Conservation (phyloP, 106 monocot genomes). For the Posidonia australis region DNA sequence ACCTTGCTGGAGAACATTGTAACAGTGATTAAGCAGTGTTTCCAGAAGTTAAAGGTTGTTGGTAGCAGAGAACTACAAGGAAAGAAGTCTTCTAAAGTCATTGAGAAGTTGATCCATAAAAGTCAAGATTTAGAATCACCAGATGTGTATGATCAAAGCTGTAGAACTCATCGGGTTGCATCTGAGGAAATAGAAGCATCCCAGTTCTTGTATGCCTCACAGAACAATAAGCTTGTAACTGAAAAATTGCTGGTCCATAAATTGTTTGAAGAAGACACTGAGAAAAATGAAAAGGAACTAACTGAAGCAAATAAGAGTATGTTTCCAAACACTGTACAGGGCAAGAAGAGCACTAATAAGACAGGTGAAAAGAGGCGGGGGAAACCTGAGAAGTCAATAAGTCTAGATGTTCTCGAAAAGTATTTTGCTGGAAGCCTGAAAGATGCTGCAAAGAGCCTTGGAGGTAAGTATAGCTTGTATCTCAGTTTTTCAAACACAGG, state of each 20-base stretch:
- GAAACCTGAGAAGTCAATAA: slow-evolving; percentile 22
- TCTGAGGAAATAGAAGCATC: slow-evolving; percentile 1
- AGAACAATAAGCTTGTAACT: slow-evolving; percentile 6
- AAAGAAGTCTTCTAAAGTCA: slow-evolving; percentile 19
- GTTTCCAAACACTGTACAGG: not conserved
- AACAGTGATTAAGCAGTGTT: slow-evolving; percentile 28
- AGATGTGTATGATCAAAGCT: slow-evolving; percentile 5
- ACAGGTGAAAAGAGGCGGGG: slow-evolving; percentile 13
- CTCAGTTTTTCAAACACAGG: too few relatives aligned
- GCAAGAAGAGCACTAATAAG: not conserved
- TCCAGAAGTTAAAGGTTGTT: slow-evolving; percentile 39
- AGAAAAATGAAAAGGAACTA: slow-evolving; percentile 11
- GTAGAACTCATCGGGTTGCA: slow-evolving; percentile 1
- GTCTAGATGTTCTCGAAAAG: slow-evolving; percentile 20
- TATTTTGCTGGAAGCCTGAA: slow-evolving; percentile 31
- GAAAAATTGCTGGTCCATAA: slow-evolving; percentile 5
- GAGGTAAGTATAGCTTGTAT: slow-evolving; percentile 13
- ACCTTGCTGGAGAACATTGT: slow-evolving; percentile 37
- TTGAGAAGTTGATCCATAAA: slow-evolving; percentile 16
- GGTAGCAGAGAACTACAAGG: slow-evolving; percentile 17
- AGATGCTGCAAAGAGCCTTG: slow-evolving; percentile 39
- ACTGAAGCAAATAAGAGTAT: not conserved
- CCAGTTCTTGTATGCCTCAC: slow-evolving; percentile 1
- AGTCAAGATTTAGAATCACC: slow-evolving; percentile 15
- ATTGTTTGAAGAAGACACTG: slow-evolving; percentile 12